A percentile compares a stretch with the other conserved stretches of the same genome.
phyloP scores from a whole-genome alignment of 139 green algal genomes.

The Ulvella scutata region DNA sequence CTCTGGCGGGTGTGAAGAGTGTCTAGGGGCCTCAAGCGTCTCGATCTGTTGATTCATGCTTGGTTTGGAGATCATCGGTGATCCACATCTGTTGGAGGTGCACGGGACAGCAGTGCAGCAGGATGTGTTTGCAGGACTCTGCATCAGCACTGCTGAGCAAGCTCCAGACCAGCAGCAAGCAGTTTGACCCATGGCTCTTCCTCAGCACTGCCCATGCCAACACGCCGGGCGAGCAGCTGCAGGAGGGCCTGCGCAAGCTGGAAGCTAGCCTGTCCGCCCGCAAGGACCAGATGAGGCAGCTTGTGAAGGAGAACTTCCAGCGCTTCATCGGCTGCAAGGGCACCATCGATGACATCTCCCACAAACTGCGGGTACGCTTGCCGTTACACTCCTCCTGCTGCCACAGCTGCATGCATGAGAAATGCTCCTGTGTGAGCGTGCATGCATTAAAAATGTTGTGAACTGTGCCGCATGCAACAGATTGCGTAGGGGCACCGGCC shows the following conservation, averaged over 20 bases:
- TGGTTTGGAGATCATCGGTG: no score
- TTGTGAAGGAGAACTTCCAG: constrained; percentile 81
- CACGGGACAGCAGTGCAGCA: background rate
- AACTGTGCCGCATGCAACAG: no score
- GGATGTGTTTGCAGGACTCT: background rate
- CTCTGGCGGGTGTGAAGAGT: background rate
- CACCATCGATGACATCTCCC: constrained; percentile 66
- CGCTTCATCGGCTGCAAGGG: constrained; percentile 79
- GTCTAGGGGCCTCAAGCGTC: background rate
- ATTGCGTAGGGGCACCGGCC: no score
- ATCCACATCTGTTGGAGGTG: background rate
- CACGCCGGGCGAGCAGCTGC: constrained; percentile 30
- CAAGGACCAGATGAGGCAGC: constrained; percentile 53
- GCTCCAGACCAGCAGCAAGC: constrained; percentile 28
- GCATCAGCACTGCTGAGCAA: constrained; percentile 5
- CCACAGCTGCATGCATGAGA: no score
- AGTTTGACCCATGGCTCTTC: constrained; percentile 34
- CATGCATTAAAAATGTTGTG: no score
- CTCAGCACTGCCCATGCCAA: constrained; percentile 39
- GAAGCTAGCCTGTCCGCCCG: constrained; percentile 44
- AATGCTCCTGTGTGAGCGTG: no score
- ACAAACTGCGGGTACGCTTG: constrained; percentile 25
- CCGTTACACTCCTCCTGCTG: no score
- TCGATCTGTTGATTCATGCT: no score
- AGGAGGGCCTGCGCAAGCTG: constrained; percentile 33